Conservation (phyloP, 2,329 filamentous ascomycete species). For the Pseudocercospora vitis region DNA sequence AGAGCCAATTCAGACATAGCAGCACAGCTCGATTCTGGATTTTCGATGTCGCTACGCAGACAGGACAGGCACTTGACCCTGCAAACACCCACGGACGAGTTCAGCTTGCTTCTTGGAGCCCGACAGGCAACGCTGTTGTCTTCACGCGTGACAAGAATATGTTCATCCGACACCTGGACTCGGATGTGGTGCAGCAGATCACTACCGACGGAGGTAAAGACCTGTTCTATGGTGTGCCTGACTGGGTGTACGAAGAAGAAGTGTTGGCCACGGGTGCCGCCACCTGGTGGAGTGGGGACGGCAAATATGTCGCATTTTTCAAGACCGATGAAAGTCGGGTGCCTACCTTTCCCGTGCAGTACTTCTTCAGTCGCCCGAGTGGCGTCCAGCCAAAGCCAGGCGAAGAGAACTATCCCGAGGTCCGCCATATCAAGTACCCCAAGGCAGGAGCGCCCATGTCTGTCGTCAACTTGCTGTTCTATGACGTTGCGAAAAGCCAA, state of each 20-base stretch:
- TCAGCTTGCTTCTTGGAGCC: slow-evolving; percentile 88
- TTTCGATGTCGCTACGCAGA: slow-evolving; percentile 81
- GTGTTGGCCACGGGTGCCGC: slow-evolving; percentile 77
- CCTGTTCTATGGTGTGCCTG: slow-evolving; percentile 92
- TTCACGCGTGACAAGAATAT: slow-evolving; percentile 91
- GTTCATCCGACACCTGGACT: slow-evolving; percentile 69
- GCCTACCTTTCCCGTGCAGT: slow-evolving; percentile 88
- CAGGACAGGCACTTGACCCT: slow-evolving; percentile 73
- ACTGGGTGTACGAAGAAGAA: slow-evolving; percentile 95
- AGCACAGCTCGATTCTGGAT: slow-evolving; percentile 86
- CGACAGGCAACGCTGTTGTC: slow-evolving; percentile 79
- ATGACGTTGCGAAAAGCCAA: slow-evolving; percentile 74
- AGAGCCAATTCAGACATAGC: slow-evolving; percentile 87
- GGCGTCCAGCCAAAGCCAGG: slow-evolving; percentile 66
- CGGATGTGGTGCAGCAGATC: slow-evolving; percentile 65
- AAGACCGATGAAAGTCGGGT: slow-evolving; percentile 91
- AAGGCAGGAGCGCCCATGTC: slow-evolving; percentile 95
- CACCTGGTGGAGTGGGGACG: slow-evolving; percentile 94
- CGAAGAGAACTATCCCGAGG: slow-evolving; percentile 86
- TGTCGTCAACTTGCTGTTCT: slow-evolving; percentile 82
- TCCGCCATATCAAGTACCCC: slow-evolving; percentile 91
- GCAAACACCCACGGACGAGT: slow-evolving; percentile 63
- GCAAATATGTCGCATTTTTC: slow-evolving; percentile 85
- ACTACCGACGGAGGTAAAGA: slow-evolving; percentile 84
- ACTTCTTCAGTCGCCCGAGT: slow-evolving; percentile 85